Evolutionary conservation across 2,329 filamentous ascomycete species (phyloP).

Genomic region (Microcyclosporella mali): DNA sequence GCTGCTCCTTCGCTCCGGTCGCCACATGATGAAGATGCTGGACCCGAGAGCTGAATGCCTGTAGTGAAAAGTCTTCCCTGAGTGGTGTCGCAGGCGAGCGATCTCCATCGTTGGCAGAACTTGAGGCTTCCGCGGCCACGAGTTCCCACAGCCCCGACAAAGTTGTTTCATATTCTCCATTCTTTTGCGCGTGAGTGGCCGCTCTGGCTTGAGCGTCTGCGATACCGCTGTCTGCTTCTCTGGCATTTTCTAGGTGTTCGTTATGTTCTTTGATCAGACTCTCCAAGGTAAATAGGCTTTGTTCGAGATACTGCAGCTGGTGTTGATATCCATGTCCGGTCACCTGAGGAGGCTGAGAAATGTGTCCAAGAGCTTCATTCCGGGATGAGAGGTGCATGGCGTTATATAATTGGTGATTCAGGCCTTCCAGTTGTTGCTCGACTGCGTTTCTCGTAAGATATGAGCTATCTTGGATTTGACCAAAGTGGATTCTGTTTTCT

Average conservation of each 20-base stretch:
- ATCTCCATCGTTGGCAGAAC: constrained; percentile 34
- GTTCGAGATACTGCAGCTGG: constrained; percentile 63
- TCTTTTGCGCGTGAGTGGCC: constrained; percentile 31
- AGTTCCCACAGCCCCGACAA: constrained; percentile 50
- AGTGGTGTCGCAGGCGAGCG: constrained; percentile 13
- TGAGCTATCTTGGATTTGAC: constrained; percentile 20
- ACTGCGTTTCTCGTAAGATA: constrained; percentile 22
- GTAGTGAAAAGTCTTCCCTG: constrained; percentile 58
- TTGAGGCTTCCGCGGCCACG: constrained; percentile 37
- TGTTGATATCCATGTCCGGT: constrained; percentile 55
- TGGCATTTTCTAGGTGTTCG: constrained; percentile 23
- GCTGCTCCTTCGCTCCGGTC: constrained; percentile 77
- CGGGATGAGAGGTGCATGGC: constrained; percentile 38
- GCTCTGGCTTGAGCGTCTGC: constrained; percentile 3
- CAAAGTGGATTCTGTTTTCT: constrained; percentile 21
- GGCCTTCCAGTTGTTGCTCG: constrained; percentile 27
- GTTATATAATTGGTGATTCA: constrained; percentile 29
- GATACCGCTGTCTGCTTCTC: constrained; percentile 9
- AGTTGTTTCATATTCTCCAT: constrained; percentile 52
- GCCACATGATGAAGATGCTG: constrained; percentile 71
- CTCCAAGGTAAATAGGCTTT: constrained; percentile 44
- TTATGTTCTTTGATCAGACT: constrained; percentile 28
- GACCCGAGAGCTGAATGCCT: constrained; percentile 71
- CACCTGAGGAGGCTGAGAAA: constrained; percentile 54
- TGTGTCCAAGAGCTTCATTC: constrained; percentile 46